Evolutionary conservation across 1,139 yeast genomes (phyloP).

Genomic region (Taiozyma sp.): DNA sequence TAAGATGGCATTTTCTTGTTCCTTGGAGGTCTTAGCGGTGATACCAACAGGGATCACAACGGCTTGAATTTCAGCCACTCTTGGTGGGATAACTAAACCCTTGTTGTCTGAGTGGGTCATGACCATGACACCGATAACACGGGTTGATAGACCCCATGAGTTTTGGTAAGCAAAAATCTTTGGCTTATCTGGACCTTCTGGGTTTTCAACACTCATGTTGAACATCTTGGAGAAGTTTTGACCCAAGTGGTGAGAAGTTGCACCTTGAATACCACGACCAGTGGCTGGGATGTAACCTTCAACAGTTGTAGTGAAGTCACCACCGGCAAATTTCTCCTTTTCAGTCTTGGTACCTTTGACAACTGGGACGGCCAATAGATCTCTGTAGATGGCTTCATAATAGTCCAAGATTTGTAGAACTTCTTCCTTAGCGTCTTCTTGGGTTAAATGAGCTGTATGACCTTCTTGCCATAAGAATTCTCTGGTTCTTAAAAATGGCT

Average conservation of each 20-base stretch:
- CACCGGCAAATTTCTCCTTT: conserved; percentile 98
- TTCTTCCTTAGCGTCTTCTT: conserved; percentile 74
- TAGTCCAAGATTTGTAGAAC: conserved; percentile 82
- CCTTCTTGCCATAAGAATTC: conserved; percentile 99
- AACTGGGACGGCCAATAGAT: conserved; percentile 95
- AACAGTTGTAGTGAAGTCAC: conserved; percentile 88
- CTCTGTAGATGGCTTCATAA: conserved; percentile 82
- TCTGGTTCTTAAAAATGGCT: conserved; percentile 97
- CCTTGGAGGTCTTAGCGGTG: conserved; percentile 79
- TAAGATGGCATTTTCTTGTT: conserved; percentile 62
- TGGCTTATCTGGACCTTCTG: conserved; percentile 83
- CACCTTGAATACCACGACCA: conserved; percentile 99
- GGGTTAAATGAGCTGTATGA: conserved; percentile 91
- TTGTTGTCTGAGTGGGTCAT: conserved; percentile 99
- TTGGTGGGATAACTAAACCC: conserved; percentile 96
- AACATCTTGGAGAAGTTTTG: conserved; percentile 99
- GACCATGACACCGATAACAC: conserved; percentile 98
- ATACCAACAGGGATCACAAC: conserved; percentile 94
- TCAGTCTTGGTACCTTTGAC: conserved; percentile 93
- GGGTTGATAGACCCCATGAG: conserved; percentile 98
- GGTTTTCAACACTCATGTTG: conserved; percentile 90
- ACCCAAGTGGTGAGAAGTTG: conserved; percentile 96
- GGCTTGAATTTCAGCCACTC: conserved; percentile 89
- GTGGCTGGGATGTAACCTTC: conserved; percentile 98
- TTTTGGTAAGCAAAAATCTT: conserved; percentile 90